phyloP scores from a whole-genome alignment of 2,329 filamentous ascomycete genomes.

The Tothia fuscella region DNA sequence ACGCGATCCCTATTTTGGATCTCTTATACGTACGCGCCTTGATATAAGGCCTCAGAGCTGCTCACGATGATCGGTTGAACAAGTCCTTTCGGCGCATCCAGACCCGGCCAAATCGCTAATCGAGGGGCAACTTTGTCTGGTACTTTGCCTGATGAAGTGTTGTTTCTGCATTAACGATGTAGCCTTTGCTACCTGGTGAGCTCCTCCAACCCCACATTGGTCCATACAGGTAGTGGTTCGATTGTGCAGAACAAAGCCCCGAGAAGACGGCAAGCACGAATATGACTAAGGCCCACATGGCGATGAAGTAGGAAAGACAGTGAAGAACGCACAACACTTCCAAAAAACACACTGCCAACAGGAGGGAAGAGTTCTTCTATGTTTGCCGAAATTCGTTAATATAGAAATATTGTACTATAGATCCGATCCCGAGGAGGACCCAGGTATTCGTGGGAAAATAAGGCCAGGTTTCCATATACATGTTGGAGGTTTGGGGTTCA shows the following conservation, averaged over 20 bases:
- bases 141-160: constrained; percentile 2
- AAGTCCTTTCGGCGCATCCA: constrained; percentile 5
- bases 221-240: constrained; percentile 5
- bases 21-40: neutral
- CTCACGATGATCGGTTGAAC: constrained; percentile 10
- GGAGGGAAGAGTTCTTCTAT: too few relatives aligned
- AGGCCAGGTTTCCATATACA: too few relatives aligned
- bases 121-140: neutral
- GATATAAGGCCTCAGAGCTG: constrained; percentile 1
- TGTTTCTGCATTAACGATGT: neutral
- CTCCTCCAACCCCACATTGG: constrained; percentile 2
- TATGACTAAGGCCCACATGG: neutral
- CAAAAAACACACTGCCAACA: too few relatives aligned
- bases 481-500: too few relatives aligned
- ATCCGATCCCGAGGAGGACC: too few relatives aligned
- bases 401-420: too few relatives aligned
- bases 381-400: too few relatives aligned
- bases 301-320: neutral
- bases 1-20: neutral
- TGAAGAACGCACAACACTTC: too few relatives aligned
- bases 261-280: neutral
- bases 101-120: constrained; percentile 9
- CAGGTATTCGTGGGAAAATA: too few relatives aligned
- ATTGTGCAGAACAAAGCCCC: neutral
- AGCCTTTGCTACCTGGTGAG: neutral